phyloP scores from a whole-genome alignment of 768 basidiomycete species.

The Crucibulum laeve region DNA sequence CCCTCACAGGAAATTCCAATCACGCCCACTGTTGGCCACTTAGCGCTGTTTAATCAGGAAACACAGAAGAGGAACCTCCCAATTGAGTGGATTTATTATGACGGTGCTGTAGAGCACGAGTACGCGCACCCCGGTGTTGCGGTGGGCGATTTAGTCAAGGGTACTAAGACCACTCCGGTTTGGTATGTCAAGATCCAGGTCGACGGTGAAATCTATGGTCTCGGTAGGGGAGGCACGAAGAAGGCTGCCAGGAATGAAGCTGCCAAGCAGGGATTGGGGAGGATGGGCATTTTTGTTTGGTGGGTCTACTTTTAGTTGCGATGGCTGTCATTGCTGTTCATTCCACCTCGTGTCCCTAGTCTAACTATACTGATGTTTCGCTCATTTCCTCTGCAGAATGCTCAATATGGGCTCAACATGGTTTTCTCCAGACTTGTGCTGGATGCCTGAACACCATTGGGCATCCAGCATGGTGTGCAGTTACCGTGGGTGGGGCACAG shows the following conservation, averaged over 20 bases:
- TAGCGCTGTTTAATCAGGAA: constrained; percentile 78
- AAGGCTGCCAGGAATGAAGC: constrained; percentile 79
- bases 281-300: constrained; percentile 53
- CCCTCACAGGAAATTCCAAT: constrained; percentile 11
- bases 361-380: neutral
- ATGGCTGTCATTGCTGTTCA: no score
- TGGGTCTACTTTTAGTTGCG: no score
- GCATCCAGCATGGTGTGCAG: constrained; percentile 61
- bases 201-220: constrained; percentile 54
- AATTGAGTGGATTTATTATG: constrained; percentile 72
- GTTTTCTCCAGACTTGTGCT: constrained; percentile 57
- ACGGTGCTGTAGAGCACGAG: constrained; percentile 17
- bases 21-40: constrained; percentile 49
- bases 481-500: constrained; percentile 35
- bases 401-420: constrained; percentile 31
- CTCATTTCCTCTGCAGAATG: neutral
- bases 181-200: constrained; percentile 69
- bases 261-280: constrained; percentile 66
- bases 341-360: neutral
- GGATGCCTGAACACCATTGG: constrained; percentile 25
- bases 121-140: constrained; percentile 15
- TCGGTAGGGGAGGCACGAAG: constrained; percentile 70
- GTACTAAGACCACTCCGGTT: constrained; percentile 66
- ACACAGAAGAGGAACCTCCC: constrained; percentile 51
- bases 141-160: constrained; percentile 24